Conservation (phyloP, 2,329 filamentous ascomycete genomes). For the Claviceps humidiphila region DNA sequence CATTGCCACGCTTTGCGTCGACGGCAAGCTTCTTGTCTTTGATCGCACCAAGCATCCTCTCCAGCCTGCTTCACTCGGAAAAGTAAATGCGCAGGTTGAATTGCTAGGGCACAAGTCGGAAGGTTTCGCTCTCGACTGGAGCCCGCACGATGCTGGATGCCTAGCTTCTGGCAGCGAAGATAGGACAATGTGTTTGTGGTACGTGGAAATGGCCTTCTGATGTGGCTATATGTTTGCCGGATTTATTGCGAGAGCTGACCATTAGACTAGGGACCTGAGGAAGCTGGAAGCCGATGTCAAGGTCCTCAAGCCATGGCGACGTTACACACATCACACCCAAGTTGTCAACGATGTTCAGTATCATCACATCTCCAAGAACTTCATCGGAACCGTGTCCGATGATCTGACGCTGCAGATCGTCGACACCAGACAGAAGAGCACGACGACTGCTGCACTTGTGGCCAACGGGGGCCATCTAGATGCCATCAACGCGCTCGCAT, state of each 20-base stretch:
- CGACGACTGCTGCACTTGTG: constrained; percentile 53
- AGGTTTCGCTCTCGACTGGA: constrained; percentile 91
- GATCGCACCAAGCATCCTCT: constrained; percentile 89
- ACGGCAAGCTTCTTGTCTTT: constrained; percentile 82
- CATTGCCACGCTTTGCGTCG: constrained; percentile 82
- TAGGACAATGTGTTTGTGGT: constrained; percentile 83
- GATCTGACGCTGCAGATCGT: constrained; percentile 88
- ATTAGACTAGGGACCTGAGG: constrained; percentile 57
- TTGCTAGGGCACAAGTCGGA: constrained; percentile 76
- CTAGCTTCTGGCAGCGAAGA: constrained; percentile 89
- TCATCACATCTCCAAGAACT: constrained; percentile 70
- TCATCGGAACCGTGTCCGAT: constrained; percentile 89
- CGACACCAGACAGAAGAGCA: constrained; percentile 61
- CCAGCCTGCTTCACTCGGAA: constrained; percentile 48
- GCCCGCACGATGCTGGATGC: constrained; percentile 65
- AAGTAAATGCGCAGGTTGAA: constrained; percentile 69
- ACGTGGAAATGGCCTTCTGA: constrained; percentile 16
- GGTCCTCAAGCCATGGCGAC: constrained; percentile 55
- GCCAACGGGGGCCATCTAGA: constrained; percentile 69
- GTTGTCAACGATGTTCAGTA: constrained; percentile 97
- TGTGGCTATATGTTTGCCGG: not conserved
- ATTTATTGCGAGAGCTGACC: not conserved
- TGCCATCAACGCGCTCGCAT: constrained; percentile 90
- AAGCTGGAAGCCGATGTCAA: constrained; percentile 58
- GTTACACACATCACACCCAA: constrained; percentile 76